phyloP scores from a whole-genome alignment of 1,139 yeast species.

The Petasospora rhodanensis region DNA sequence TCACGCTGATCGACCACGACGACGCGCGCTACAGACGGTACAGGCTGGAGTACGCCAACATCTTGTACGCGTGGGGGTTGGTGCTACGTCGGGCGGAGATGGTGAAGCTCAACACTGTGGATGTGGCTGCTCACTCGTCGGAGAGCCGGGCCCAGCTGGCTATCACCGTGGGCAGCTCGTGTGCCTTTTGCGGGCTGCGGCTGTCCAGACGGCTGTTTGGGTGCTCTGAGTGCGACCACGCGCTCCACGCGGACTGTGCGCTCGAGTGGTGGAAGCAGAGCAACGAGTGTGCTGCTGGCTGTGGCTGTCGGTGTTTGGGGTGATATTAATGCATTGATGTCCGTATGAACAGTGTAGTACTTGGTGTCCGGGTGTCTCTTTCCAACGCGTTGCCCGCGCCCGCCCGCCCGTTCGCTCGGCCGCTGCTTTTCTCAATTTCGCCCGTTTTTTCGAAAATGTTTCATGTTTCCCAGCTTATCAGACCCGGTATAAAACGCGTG shows the following conservation, averaged over 20 bases:
- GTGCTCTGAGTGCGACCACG: conserved; percentile 75
- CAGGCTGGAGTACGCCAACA: conserved; percentile 73
- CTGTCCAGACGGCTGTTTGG: conserved; percentile 59
- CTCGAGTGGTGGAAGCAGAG: conserved; percentile 69
- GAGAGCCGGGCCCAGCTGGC: no score
- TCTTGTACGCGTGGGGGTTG: conserved; percentile 78
- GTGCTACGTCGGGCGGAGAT: conserved; percentile 74
- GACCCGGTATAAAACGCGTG: no score
- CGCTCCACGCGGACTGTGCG: conserved; percentile 77
- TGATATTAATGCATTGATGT: no score
- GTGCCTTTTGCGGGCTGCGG: conserved; percentile 62
- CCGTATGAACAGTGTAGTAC: no score
- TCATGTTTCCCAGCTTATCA: no score
- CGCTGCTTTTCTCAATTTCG: no score
- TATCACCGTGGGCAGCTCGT: no score
- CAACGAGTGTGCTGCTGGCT: conserved; percentile 80
- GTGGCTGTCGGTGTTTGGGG: conserved; percentile 79
- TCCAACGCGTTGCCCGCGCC: no score
- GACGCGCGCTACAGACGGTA: conserved; percentile 44
- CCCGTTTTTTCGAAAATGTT: no score
- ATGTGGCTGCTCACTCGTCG: no score
- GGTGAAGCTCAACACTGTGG: conserved; percentile 70
- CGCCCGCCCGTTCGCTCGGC: no score
- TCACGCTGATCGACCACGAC: conserved; percentile 46
- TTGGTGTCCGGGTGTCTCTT: no score